Evolutionary conservation across 2,329 filamentous ascomycete genomes (phyloP), one percentile per base, ranked within the genome.

Genomic region (Gnomoniopsis smithogilvyi): DNA sequence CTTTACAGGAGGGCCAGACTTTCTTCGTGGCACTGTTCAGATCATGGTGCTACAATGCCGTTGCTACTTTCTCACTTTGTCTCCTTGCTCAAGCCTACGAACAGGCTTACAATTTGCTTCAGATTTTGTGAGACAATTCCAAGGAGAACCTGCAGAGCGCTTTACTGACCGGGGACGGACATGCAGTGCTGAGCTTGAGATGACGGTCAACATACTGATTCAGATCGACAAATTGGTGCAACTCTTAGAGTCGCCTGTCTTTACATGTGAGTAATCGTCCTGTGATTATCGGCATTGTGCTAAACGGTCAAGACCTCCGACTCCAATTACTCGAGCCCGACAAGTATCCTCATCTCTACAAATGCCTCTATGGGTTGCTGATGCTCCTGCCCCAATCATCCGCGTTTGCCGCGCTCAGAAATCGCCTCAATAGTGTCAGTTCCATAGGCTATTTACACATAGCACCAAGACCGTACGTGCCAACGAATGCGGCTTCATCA

Each of bases 311-410:
- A 96, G 92, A 98, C 73, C 86, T 99, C 50, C 91, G 95, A 47
- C 87, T 99, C 53, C 95, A 99, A 70, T 83, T 99, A 11, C 84
- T 99, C 10, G 95, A 99, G 70, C 95, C 95, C 1, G 96, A 99
- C 71, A 92, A 90, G 72, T 94, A 94, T 66, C 95, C 95, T 2
- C 91, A 96, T 71, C 80, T 99, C 1, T 98, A 99, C 80, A 97
- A 97, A 76, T 99, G 95, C 74, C 85, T 99, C 51, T 99, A 98
- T 69, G 95, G 95, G 11, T 84, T 99, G 49, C 80, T 99, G 56
- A 99, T 99, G 95, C 87, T 99, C 19, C 83, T 99, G n/a, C 95
- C 95, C 0, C 95, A 99, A 75, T 98, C 94, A 17, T 96, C 92
- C 30, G 96, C 95, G 10, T 99, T 99, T 75, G 95, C 93, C 30